These are phyloP conservation scores for Sporisorium exsertum DNA, from an alignment of 1,284 basidiomycete genomes.

Conservation along the genomic window DNA sequence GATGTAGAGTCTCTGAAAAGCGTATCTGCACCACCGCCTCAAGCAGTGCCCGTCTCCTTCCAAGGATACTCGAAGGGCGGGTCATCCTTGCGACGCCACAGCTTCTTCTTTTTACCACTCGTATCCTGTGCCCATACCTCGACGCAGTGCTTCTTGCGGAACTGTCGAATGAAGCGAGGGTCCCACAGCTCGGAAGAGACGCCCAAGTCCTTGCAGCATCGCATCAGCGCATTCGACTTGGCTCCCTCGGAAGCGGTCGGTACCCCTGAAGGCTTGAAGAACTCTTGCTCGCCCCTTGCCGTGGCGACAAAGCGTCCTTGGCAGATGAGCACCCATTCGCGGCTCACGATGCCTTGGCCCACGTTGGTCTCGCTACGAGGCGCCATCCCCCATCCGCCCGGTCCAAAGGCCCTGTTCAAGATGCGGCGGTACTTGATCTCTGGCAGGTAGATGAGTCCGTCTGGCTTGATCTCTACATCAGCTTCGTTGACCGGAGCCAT, in stretches of 20 bases:
- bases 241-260: constrained; percentile 94
- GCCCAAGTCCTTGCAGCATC: constrained; percentile 96
- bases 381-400: constrained; percentile 95
- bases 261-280: constrained; percentile 90
- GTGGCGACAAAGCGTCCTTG: constrained; percentile 89
- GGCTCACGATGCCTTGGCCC: constrained; percentile 82
- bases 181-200: constrained; percentile 98
- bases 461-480: constrained; percentile 95
- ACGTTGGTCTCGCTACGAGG: constrained; percentile 88
- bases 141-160: constrained; percentile 84
- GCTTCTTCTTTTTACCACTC: constrained; percentile 78
- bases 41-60: constrained; percentile 63
- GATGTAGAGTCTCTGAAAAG: background rate
- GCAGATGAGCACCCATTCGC: constrained; percentile 95
- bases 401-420: constrained; percentile 92
- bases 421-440: constrained; percentile 98
- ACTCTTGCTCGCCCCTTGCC: constrained; percentile 95
- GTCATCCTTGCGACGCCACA: constrained; percentile 68
- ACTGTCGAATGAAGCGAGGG: constrained; percentile 92
- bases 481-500: constrained; percentile 79
- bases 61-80: constrained; percentile 66
- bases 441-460: constrained; percentile 93
- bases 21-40: background rate
- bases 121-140: constrained; percentile 82
- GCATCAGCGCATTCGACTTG: constrained; percentile 97